Base-by-base conservation (phyloP, 2,329 filamentous ascomycete species). In the Cercospora sesami region DNA sequence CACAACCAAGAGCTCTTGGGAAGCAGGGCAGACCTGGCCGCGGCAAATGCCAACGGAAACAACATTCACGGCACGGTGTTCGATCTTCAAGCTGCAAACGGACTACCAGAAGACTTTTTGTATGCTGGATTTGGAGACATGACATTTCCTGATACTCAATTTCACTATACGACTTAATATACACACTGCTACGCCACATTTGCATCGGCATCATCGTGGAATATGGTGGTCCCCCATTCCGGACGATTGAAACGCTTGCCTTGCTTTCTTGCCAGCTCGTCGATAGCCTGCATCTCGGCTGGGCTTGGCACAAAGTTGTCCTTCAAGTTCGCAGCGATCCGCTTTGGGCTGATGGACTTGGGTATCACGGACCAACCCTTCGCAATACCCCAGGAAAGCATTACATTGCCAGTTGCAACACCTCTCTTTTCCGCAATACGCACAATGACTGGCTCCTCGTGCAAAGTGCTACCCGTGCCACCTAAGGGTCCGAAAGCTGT, bases 181-280 rank as follows among this genome's bases (percentile, higher is more conserved):
- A 30, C 18, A 16, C 2, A 5, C 7, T 28, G 10, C 36, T 62
- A 68, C n/a, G 61, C 61, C 21, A 68, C 39, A 53, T 51, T 31
- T 10, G 61, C 59, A 48, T 60, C 53, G 5, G 5, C 51, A 55
- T 83, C 79, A 26, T 79, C 78, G 0, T 83, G 83, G 60, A 84
- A 85, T 8, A 85, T 78, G 63, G 83, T 83, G 3, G 65, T 68
- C 0, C 73, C 71, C 82, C 83, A 75, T 83, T 80, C 1, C 79
- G 83, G 18, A 79, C 83, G 10, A 82, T 82, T 68, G 81, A 84
- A 23, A 78, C 83, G 30, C 76, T 80, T 53, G 78, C 82, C 8
- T 79, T 80, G 0, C 76, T 63, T 79, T 70, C 67, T 77, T 71
- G n/a, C 78, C 75, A 64, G 75, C 18, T 65, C 51, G 60, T 74